These are phyloP conservation scores for Huntiella bhutanensis DNA, from an alignment of 2,329 filamentous ascomycete species.

Conservation along the genomic window DNA sequence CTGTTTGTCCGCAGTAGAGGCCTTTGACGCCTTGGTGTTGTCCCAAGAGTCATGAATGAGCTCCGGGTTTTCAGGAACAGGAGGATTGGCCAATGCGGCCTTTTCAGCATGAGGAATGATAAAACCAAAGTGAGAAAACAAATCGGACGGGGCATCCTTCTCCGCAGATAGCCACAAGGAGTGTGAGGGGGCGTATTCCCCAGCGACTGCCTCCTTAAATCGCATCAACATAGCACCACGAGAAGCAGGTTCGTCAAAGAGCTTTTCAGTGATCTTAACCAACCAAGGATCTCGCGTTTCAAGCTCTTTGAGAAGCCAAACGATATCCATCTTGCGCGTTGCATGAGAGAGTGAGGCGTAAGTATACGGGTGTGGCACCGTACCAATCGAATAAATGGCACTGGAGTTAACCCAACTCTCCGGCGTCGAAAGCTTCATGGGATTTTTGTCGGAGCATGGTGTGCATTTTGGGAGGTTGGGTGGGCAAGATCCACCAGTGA, in stretches of 20 bases:
- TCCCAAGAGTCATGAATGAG: slow-evolving; percentile 19
- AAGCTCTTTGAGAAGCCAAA: slow-evolving; percentile 42
- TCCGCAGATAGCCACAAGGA: slow-evolving; percentile 71
- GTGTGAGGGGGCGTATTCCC: slow-evolving; percentile 35
- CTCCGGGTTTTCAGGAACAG: slow-evolving; percentile 23
- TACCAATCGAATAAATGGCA: slow-evolving; percentile 61
- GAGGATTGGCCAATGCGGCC: slow-evolving; percentile 8
- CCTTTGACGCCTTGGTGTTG: background rate
- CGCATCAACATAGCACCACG: slow-evolving; percentile 47
- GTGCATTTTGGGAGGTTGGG: slow-evolving; percentile 60
- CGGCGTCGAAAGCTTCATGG: slow-evolving; percentile 48
- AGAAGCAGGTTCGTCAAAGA: slow-evolving; percentile 29
- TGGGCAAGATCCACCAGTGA: slow-evolving; percentile 55
- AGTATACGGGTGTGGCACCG: slow-evolving; percentile 83
- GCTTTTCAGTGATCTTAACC: slow-evolving; percentile 45
- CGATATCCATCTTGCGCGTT: slow-evolving; percentile 39
- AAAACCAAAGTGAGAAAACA: slow-evolving; percentile 87
- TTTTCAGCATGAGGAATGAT: slow-evolving; percentile 38
- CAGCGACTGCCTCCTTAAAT: slow-evolving; percentile 68
- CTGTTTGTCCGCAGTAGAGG: background rate
- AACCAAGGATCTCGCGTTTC: slow-evolving; percentile 68
- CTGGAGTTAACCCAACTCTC: slow-evolving; percentile 52
- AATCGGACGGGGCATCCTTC: slow-evolving; percentile 41
- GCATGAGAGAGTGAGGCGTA: slow-evolving; percentile 48
- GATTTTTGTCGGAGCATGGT: slow-evolving; percentile 47